These are phyloP conservation scores for Agaricus sinodeliciosus DNA, from an alignment of 768 basidiomycete species.

Conservation along the genomic window DNA sequence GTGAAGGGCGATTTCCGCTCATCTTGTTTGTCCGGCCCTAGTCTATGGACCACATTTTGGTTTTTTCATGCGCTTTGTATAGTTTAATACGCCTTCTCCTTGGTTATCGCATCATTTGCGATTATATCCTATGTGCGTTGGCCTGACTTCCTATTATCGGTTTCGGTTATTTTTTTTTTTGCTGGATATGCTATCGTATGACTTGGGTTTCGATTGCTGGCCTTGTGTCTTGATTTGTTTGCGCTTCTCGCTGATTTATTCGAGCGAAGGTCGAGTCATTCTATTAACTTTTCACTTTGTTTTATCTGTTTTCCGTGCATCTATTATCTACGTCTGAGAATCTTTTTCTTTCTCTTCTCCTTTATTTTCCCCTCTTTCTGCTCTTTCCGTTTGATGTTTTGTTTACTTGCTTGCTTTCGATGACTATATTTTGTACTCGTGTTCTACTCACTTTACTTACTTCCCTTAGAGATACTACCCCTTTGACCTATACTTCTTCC, in stretches of 20 bases:
- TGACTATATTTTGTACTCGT: neutral
- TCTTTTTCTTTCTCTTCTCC: slow-evolving; percentile 15
- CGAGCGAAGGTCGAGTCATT: slow-evolving; percentile 4
- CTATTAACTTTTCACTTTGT: neutral
- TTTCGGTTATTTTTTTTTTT: slow-evolving; percentile 7
- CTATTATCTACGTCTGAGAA: slow-evolving; percentile 8
- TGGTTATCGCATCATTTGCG: neutral
- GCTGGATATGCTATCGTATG: slow-evolving; percentile 10
- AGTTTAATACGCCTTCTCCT: slow-evolving; percentile 1
- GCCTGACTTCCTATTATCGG: slow-evolving; percentile 5
- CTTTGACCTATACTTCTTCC: slow-evolving; percentile 5
- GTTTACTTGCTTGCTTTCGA: neutral
- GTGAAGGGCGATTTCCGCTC: neutral
- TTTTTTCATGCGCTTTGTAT: slow-evolving; percentile 4
- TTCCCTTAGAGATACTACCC: neutral
- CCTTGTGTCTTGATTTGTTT: neutral
- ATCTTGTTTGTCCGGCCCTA: neutral
- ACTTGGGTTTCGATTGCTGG: slow-evolving; percentile 4
- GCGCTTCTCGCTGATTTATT: neutral
- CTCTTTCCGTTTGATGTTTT: neutral
- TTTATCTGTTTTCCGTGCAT: slow-evolving; percentile 9
- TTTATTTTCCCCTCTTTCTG: slow-evolving; percentile 9
- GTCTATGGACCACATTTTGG: neutral
- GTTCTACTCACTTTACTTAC: slow-evolving; percentile 1
- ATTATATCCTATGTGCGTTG: slow-evolving; percentile 3